A percentile compares a stretch with the other conserved stretches of the same genome.
These are phyloP conservation scores for Aegilops speltoides DNA, from an alignment of 176 grass and related monocot species.

Conservation along the genomic window DNA sequence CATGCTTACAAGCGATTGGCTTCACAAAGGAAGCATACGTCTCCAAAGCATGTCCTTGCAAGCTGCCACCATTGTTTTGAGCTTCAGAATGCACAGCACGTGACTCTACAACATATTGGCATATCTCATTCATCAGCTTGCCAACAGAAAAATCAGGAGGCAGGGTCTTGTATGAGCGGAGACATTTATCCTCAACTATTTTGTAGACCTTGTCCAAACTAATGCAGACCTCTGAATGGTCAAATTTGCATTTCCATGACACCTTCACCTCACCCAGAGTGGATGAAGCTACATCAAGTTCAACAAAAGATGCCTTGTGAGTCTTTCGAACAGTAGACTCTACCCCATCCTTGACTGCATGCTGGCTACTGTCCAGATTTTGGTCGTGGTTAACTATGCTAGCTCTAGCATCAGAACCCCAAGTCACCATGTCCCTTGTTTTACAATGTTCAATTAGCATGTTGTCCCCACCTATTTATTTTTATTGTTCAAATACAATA, in stretches of 20 bases:
- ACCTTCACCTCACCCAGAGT: conserved; percentile 62
- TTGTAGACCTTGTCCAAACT: conserved; percentile 56
- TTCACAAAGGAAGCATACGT: conserved; percentile 22
- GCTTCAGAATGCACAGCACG: conserved; percentile 12
- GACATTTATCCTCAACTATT: conserved; percentile 56
- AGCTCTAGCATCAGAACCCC: conserved; percentile 15
- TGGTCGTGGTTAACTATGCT: background rate
- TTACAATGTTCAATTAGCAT: conserved; percentile 16
- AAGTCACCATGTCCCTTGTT: conserved; percentile 20
- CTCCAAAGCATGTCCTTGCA: background rate
- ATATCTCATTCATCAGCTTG: conserved; percentile 71
- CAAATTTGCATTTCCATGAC: conserved; percentile 45
- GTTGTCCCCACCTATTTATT: conserved; percentile 4
- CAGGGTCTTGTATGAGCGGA: conserved; percentile 52
- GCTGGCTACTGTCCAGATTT: background rate
- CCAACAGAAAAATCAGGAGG: conserved; percentile 63
- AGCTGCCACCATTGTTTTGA: background rate
- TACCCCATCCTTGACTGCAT: conserved; percentile 11
- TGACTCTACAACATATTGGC: conserved; percentile 47
- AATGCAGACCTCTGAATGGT: conserved; percentile 38
- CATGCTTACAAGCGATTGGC: conserved; percentile 16
- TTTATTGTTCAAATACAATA: background rate
- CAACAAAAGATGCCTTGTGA: conserved; percentile 31
- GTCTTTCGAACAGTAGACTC: conserved; percentile 4
- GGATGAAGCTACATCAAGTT: conserved; percentile 67